Evolutionary conservation across 257 asterid species (phyloP).

Genomic region (Lavandula angustifolia): DNA sequence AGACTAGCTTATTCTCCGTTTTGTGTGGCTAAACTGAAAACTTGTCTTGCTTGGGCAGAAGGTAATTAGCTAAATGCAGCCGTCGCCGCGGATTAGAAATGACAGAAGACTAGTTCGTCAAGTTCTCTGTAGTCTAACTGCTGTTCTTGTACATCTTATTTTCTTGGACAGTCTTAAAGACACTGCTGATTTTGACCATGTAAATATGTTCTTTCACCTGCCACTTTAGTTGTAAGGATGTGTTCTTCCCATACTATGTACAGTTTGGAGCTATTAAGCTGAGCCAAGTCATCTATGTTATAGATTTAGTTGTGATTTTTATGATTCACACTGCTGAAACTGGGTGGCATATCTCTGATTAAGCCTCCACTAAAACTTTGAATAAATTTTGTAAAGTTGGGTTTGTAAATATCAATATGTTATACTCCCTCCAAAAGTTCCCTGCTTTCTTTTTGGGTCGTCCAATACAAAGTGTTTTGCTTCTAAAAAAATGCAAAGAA

Average conservation of each 20-base stretch:
- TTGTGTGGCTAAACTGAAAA: slow-evolving; percentile 2
- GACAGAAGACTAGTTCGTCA: slow-evolving; percentile 5
- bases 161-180: slow-evolving; percentile 9
- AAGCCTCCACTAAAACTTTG: neutral
- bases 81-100: slow-evolving; percentile 9
- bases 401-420: no score
- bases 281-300: neutral
- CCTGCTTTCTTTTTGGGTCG: no score
- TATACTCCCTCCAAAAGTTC: neutral
- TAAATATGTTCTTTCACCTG: slow-evolving; percentile 6
- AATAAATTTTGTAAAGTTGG: neutral
- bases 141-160: slow-evolving; percentile 7
- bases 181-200: slow-evolving; percentile 4
- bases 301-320: neutral
- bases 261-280: neutral
- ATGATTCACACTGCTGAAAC: neutral
- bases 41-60: slow-evolving; percentile 41
- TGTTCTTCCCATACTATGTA: neutral
- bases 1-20: neutral
- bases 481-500: no score
- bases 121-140: neutral
- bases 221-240: slow-evolving; percentile 6
- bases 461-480: no score
- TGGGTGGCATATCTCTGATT: neutral
- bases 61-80: slow-evolving; percentile 7